Evolutionary conservation across 2,329 filamentous ascomycete species (phyloP).

Genomic region (Coniochaeta prunicola): DNA sequence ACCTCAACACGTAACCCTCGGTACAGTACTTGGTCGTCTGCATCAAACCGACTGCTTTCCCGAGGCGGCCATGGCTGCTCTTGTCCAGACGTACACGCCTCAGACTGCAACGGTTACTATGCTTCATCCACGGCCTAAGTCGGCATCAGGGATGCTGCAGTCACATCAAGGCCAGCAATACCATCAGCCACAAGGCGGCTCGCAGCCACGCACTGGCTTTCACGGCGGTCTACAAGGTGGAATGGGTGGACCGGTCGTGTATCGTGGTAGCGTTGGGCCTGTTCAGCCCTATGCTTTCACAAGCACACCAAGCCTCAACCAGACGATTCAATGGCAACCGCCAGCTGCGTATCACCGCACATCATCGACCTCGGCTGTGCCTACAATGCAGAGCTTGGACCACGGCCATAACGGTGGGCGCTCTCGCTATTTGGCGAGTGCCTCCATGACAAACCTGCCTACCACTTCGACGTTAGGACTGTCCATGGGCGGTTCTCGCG

Average conservation of each 20-base stretch:
- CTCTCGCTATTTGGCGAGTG: slow-evolving; percentile 25
- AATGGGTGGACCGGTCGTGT: slow-evolving; percentile 34
- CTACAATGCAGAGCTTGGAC: slow-evolving; percentile 31
- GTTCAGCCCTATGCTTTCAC: slow-evolving; percentile 75
- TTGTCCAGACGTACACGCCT: slow-evolving; percentile 75
- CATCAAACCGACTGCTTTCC: neutral
- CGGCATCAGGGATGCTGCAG: slow-evolving; percentile 55
- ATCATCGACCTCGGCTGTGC: slow-evolving; percentile 35
- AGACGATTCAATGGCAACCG: slow-evolving; percentile 44
- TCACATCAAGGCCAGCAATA: slow-evolving; percentile 45
- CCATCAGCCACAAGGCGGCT: slow-evolving; percentile 31
- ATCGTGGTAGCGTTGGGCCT: slow-evolving; percentile 49
- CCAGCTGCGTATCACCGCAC: slow-evolving; percentile 27
- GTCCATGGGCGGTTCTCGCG: slow-evolving; percentile 36
- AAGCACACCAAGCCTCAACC: slow-evolving; percentile 58
- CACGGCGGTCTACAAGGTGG: slow-evolving; percentile 40
- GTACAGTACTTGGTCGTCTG: slow-evolving; percentile 54
- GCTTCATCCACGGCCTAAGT: slow-evolving; percentile 65
- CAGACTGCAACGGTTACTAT: slow-evolving; percentile 67
- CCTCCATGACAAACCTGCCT: slow-evolving; percentile 31
- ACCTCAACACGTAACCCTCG: slow-evolving; percentile 64
- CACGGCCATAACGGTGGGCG: slow-evolving; percentile 20
- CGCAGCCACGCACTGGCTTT: slow-evolving; percentile 41
- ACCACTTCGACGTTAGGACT: slow-evolving; percentile 28
- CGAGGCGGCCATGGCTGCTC: slow-evolving; percentile 62